These are phyloP conservation scores for Tricladium varicosporioides DNA, from an alignment of 2,329 filamentous ascomycete species.

Conservation along the genomic window DNA sequence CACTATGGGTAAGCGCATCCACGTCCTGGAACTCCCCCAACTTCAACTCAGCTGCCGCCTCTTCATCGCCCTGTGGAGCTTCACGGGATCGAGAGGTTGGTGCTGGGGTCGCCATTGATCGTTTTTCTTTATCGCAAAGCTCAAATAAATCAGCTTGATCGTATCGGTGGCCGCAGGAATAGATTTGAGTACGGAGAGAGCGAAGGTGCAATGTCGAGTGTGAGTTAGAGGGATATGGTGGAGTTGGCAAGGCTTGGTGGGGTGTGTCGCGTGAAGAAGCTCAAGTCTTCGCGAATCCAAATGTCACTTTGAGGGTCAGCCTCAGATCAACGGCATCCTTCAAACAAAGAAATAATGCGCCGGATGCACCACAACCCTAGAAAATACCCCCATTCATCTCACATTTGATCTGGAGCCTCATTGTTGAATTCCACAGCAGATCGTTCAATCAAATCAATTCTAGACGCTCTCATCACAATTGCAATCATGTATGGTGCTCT, in stretches of 20 bases:
- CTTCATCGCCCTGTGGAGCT: constrained; percentile 74
- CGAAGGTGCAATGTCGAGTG: neutral
- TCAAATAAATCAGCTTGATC: neutral
- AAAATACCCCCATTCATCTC: no score
- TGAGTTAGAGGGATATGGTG: neutral
- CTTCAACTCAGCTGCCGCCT: constrained; percentile 76
- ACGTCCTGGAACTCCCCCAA: constrained; percentile 93
- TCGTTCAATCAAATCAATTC: no score
- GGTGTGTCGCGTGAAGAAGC: constrained; percentile 20
- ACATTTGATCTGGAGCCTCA: no score
- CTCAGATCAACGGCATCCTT: no score
- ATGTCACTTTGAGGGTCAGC: no score
- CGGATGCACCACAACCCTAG: no score
- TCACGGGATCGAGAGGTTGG: constrained; percentile 64
- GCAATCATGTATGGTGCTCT: no score
- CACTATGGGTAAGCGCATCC: constrained; percentile 86
- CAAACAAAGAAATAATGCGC: no score
- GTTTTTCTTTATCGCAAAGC: neutral
- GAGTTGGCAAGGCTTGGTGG: constrained; percentile 3
- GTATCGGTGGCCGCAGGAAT: neutral
- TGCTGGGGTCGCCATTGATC: constrained; percentile 26
- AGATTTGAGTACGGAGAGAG: neutral
- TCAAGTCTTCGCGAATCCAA: constrained; percentile 14
- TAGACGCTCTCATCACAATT: no score
- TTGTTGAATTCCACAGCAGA: no score